phyloP scores from a whole-genome alignment of 1,284 basidiomycete genomes.

The Anthracocystis walkeri region DNA sequence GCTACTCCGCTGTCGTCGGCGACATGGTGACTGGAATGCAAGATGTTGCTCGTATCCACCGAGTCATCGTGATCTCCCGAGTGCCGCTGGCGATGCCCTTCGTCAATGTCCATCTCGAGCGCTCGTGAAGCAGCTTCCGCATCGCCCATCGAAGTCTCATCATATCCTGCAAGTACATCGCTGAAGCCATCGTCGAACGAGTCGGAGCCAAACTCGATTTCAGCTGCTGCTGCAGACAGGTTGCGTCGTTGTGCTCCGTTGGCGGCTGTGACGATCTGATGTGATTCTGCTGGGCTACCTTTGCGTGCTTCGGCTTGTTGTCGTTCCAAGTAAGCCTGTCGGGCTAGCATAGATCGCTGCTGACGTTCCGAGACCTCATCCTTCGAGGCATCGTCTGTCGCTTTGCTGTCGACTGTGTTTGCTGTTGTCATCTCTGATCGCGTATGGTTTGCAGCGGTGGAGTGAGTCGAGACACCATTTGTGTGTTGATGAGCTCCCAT shows the following conservation, averaged over 20 bases:
- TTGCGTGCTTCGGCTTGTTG: slow-evolving; percentile 33
- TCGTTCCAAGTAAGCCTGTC: slow-evolving; percentile 37
- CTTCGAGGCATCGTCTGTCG: background rate
- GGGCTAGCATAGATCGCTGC: slow-evolving; percentile 39
- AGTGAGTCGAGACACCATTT: background rate
- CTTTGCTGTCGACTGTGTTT: background rate
- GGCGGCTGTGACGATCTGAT: slow-evolving; percentile 6
- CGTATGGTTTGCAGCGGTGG: background rate
- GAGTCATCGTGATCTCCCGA: slow-evolving; percentile 4
- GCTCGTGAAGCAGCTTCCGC: slow-evolving; percentile 42
- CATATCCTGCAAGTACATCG: slow-evolving; percentile 36
- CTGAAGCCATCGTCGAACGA: slow-evolving; percentile 38
- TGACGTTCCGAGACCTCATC: slow-evolving; percentile 26
- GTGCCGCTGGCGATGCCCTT: slow-evolving; percentile 1
- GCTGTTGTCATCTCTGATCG: background rate
- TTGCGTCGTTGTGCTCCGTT: slow-evolving; percentile 1
- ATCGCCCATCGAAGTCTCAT: slow-evolving; percentile 41
- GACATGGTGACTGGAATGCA: slow-evolving; percentile 10
- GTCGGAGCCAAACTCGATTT: slow-evolving; percentile 34
- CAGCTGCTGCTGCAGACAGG: slow-evolving; percentile 6
- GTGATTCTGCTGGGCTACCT: background rate
- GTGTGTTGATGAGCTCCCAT: background rate
- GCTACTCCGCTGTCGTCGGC: slow-evolving; percentile 48
- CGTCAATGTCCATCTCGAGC: slow-evolving; percentile 47
- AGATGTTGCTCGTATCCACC: background rate